These are phyloP conservation scores for Volvox reticuliferus DNA, from an alignment of 139 green algal genomes.

Conservation along the genomic window DNA sequence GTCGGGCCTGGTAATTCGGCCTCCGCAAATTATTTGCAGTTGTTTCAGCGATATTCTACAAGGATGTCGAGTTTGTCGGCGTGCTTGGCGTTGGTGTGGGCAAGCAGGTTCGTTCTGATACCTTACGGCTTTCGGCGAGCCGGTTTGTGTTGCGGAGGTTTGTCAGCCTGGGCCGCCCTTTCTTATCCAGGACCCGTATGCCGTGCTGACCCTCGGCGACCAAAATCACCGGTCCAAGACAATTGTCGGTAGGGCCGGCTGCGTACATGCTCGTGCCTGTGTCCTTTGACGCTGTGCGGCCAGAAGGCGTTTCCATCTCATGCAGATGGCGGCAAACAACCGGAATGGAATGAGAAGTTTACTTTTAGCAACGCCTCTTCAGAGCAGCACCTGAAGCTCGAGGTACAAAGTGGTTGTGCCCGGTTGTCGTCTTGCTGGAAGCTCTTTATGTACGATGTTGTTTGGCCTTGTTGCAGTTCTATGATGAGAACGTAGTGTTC, in stretches of 20 bases:
- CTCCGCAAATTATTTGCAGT: slow-evolving; percentile 7
- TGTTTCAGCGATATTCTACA: background rate
- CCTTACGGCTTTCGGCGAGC: slow-evolving; percentile 6
- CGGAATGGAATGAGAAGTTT: slow-evolving; percentile 60
- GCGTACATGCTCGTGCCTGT: background rate
- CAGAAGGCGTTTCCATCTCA: background rate
- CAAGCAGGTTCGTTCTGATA: slow-evolving; percentile 20
- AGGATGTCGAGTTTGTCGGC: slow-evolving; percentile 47
- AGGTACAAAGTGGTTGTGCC: slow-evolving; percentile 39
- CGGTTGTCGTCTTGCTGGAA: background rate
- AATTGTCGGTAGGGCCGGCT: slow-evolving; percentile 13
- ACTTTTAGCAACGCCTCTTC: slow-evolving; percentile 46
- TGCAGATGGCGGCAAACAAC: slow-evolving; percentile 60
- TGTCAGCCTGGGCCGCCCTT: background rate
- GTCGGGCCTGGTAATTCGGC: background rate
- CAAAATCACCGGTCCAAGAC: slow-evolving; percentile 44
- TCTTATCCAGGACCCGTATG: slow-evolving; percentile 27
- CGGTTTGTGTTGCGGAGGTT: background rate
- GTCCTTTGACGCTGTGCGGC: background rate
- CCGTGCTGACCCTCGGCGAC: slow-evolving; percentile 13
- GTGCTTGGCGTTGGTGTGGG: slow-evolving; percentile 28
- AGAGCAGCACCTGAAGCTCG: slow-evolving; percentile 50
- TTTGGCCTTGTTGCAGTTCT: slow-evolving; percentile 47
- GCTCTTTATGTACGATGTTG: background rate
- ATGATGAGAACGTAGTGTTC: slow-evolving; percentile 62